Conservation (phyloP, 345 rosid species). For the Physaria fendleri region DNA sequence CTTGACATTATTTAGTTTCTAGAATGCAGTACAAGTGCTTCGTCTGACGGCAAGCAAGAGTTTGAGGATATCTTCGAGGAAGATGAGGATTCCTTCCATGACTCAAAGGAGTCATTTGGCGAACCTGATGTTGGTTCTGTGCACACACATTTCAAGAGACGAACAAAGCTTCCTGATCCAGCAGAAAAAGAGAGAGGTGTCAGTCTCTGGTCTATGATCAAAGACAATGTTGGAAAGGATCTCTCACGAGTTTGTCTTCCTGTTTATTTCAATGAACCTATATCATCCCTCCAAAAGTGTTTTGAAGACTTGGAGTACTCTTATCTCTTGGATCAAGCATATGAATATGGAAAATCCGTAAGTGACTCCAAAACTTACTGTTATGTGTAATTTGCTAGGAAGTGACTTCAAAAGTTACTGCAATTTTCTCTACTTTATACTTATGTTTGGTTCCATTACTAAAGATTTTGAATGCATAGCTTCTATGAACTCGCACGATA, state of each 20-base stretch:
- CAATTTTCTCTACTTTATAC: not conserved
- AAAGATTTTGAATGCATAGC: not conserved
- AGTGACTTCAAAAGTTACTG: too few relatives aligned
- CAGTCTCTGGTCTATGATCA: constrained; percentile 99
- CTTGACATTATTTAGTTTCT: constrained; percentile 37
- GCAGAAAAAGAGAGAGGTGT: constrained; percentile 94
- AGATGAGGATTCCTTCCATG: constrained; percentile 66
- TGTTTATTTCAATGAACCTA: constrained; percentile 95
- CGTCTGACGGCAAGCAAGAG: constrained; percentile 94
- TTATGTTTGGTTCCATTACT: not conserved
- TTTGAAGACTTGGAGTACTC: constrained; percentile 97
- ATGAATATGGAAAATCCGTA: constrained; percentile 73
- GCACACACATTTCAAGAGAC: constrained; percentile 48
- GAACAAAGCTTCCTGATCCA: constrained; percentile 87
- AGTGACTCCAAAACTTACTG: constrained; percentile 18
- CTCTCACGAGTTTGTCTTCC: constrained; percentile 96
- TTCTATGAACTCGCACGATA: constrained; percentile 56
- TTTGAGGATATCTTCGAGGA: constrained; percentile 74
- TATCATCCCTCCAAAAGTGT: constrained; percentile 96
- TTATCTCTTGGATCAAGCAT: constrained; percentile 80
- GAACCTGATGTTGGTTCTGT: constrained; percentile 39
- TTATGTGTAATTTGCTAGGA: not conserved
- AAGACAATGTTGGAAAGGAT: constrained; percentile 98
- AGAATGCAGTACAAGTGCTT: constrained; percentile 95
- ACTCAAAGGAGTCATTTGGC: constrained; percentile 60